phyloP scores from a whole-genome alignment of 192 early-diverging fungal genomes.

The Coemansia sp. region DNA sequence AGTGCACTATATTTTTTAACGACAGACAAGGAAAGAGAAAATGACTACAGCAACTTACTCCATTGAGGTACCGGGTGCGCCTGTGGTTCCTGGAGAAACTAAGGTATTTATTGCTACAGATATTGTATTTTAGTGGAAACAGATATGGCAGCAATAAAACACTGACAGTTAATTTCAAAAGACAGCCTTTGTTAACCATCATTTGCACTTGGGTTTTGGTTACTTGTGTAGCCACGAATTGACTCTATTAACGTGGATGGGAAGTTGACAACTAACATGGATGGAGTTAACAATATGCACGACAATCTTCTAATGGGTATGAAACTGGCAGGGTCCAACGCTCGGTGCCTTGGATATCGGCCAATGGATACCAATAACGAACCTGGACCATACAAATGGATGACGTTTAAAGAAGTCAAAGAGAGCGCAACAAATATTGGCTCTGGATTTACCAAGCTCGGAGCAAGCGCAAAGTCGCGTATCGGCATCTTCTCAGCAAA shows the following conservation, averaged over 20 bases:
- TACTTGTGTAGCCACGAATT: constrained; percentile 30
- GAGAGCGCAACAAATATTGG: constrained; percentile 64
- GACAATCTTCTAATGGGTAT: constrained; percentile 49
- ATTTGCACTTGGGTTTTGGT: neutral
- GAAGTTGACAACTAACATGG: constrained; percentile 22
- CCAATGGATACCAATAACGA: constrained; percentile 45
- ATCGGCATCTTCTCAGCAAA: constrained; percentile 70
- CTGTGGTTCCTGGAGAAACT: constrained; percentile 34
- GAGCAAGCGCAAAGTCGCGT: constrained; percentile 58
- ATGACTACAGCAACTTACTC: constrained; percentile 17
- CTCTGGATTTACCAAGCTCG: constrained; percentile 76
- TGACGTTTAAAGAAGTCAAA: constrained; percentile 70
- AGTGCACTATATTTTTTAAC: neutral
- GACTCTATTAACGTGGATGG: constrained; percentile 31
- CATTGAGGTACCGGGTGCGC: constrained; percentile 37
- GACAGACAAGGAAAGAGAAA: neutral
- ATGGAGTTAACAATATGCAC: constrained; percentile 50
- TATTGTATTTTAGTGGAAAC: neutral
- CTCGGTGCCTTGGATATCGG: constrained; percentile 39
- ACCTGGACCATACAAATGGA: constrained; percentile 73
- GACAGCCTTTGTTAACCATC: neutral
- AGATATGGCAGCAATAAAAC: neutral
- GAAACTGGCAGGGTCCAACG: constrained; percentile 32
- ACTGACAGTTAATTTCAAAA: neutral
- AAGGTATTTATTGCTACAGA: constrained; percentile 16